A percentile compares a stretch with the other conserved stretches of the same genome.
These are phyloP conservation scores for Skeletonema potamos DNA, from an alignment of 108 stramenopile genomes.

Conservation along the genomic window DNA sequence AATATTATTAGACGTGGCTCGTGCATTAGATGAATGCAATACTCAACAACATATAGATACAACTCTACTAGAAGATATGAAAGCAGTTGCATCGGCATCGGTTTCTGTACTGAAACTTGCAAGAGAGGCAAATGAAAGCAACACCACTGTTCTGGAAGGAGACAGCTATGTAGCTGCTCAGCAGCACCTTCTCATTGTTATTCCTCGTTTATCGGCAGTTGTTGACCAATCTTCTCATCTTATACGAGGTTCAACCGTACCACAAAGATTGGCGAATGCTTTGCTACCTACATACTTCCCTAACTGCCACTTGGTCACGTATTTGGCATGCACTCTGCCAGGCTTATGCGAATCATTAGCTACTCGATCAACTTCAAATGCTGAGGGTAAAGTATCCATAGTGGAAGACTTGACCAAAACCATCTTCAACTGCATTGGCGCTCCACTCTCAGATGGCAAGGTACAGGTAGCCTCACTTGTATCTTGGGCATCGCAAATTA, in stretches of 20 bases:
- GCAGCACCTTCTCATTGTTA: conserved; percentile 24
- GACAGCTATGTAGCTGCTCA: conserved; percentile 11
- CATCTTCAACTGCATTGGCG: conserved; percentile 5
- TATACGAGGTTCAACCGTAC: conserved; percentile 40
- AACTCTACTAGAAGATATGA: conserved; percentile 10
- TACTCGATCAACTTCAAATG: background rate
- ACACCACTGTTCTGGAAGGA: background rate
- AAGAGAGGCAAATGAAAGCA: conserved; percentile 8
- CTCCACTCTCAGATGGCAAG: background rate
- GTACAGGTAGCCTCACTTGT: conserved; percentile 4
- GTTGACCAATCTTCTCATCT: conserved; percentile 21
- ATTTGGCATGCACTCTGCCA: conserved; percentile 57
- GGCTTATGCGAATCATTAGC: conserved; percentile 47
- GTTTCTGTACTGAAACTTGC: conserved; percentile 21
- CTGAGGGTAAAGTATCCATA: background rate
- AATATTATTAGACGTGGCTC: conserved; percentile 35
- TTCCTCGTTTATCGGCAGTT: conserved; percentile 26
- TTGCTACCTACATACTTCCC: conserved; percentile 67
- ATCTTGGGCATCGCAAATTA: conserved; percentile 25
- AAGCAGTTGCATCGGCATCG: conserved; percentile 23
- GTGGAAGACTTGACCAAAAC: conserved; percentile 14
- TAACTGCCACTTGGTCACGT: conserved; percentile 53
- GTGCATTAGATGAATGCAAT: conserved; percentile 15
- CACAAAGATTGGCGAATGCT: conserved; percentile 53
- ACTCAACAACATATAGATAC: background rate